Evolutionary conservation across 805 yeast species (phyloP).

Genomic region (Babjeviella inositovora): DNA sequence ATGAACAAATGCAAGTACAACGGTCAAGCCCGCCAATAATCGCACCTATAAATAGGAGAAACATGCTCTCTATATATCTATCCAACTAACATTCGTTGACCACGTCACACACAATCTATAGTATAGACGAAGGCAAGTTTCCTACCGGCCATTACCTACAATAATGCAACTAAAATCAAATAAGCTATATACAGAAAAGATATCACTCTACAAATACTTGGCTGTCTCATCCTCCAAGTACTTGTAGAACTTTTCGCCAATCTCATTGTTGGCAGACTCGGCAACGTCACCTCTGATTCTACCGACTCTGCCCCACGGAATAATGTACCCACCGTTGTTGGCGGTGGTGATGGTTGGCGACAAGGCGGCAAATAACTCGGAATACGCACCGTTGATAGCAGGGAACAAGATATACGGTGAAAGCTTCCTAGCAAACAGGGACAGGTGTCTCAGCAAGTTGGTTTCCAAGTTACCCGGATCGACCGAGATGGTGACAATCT

Average conservation of each 20-base stretch:
- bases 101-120: no score
- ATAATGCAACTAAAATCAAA: no score
- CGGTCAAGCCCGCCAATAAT: no score
- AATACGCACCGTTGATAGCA: constrained; percentile 20
- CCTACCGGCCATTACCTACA: no score
- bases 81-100: no score
- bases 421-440: constrained; percentile 3
- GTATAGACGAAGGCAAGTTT: no score
- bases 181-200: no score
- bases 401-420: constrained; percentile 5
- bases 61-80: no score
- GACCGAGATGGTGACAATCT: constrained; percentile 13
- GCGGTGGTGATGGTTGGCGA: constrained; percentile 15
- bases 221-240: constrained; percentile 13
- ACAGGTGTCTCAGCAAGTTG: constrained; percentile 12
- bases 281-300: constrained; percentile 15
- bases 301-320: constrained; percentile 25
- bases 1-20: no score
- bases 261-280: constrained; percentile 12
- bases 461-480: constrained; percentile 24
- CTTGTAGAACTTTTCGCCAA: constrained; percentile 14
- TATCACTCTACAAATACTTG: no score
- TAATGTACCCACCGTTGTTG: constrained; percentile 16
- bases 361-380: constrained; percentile 25
- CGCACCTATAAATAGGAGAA: no score